Conservation (phyloP, 768 basidiomycete genomes). For the Pulveroboletus frians region DNA sequence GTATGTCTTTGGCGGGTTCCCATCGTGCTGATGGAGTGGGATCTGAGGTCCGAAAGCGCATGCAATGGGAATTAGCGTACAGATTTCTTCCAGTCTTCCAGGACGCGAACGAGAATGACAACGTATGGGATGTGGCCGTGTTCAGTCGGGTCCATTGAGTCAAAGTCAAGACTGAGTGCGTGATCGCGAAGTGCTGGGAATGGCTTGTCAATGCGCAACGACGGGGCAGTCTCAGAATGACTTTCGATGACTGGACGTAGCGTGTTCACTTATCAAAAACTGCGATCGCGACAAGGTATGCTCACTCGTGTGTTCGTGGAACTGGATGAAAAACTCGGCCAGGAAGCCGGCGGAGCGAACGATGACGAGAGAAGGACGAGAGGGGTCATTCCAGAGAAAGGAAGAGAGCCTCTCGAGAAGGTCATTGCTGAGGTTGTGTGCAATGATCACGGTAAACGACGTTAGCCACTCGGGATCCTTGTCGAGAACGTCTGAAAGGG, state of each 20-base stretch:
- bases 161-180: conserved; percentile 66
- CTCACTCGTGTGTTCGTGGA: conserved; percentile 81
- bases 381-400: conserved; percentile 62
- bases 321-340: conserved; percentile 84
- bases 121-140: conserved; percentile 91
- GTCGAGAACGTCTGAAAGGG: conserved; percentile 55
- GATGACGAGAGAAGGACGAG: conserved; percentile 62
- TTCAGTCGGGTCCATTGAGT: conserved; percentile 79
- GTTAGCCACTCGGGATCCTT: conserved; percentile 47
- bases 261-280: background rate
- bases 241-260: conserved; percentile 70
- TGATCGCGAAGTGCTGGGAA: conserved; percentile 79
- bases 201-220: conserved; percentile 81
- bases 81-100: conserved; percentile 77
- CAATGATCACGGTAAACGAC: conserved; percentile 75
- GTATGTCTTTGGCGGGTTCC: conserved; percentile 45
- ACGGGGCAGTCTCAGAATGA: conserved; percentile 71
- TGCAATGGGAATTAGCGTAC: conserved; percentile 38
- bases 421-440: conserved; percentile 66
- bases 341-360: conserved; percentile 87
- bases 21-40: conserved; percentile 52
- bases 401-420: conserved; percentile 55
- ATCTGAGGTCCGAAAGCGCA: background rate
- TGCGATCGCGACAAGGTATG: conserved; percentile 4
- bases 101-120: conserved; percentile 74